Evolutionary conservation across 306 rosid genomes (phyloP).

Genomic region (Pyrus communis): DNA sequence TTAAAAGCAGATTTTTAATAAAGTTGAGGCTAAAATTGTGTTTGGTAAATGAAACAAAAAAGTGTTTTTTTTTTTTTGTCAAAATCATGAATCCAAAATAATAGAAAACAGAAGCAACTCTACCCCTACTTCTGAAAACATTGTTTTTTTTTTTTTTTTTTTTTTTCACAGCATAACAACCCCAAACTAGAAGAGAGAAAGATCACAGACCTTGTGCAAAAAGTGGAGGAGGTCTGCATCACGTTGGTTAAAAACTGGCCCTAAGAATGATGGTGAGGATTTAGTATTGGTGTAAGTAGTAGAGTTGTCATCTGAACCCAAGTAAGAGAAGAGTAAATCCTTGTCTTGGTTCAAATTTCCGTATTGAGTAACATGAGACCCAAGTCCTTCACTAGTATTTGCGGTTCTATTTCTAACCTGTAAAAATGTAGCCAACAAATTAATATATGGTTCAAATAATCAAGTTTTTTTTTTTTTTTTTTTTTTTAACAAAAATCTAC

Average conservation of each 20-base stretch:
- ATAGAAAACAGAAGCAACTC: too few species aligned
- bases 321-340: constrained; percentile 19
- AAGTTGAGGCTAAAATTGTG: too few species aligned
- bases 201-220: constrained; percentile 70
- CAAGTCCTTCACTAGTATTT: background rate
- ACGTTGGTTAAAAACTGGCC: constrained; percentile 66
- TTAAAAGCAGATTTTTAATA: too few species aligned
- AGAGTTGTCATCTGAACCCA: constrained; percentile 87
- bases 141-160: too few species aligned
- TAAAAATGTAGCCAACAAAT: background rate
- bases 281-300: constrained; percentile 12
- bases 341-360: constrained; percentile 25
- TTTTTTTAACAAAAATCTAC: too few species aligned
- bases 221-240: constrained; percentile 96
- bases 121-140: too few species aligned
- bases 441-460: background rate
- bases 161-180: too few species aligned
- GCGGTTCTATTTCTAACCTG: background rate
- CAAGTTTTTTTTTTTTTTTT: background rate
- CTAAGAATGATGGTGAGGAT: constrained; percentile 14
- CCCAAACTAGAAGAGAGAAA: background rate
- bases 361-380: constrained; percentile 48
- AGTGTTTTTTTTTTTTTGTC: too few species aligned
- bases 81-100: too few species aligned
- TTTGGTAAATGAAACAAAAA: too few species aligned